phyloP scores from a whole-genome alignment of 768 basidiomycete genomes.

The Pisolithus albus region DNA sequence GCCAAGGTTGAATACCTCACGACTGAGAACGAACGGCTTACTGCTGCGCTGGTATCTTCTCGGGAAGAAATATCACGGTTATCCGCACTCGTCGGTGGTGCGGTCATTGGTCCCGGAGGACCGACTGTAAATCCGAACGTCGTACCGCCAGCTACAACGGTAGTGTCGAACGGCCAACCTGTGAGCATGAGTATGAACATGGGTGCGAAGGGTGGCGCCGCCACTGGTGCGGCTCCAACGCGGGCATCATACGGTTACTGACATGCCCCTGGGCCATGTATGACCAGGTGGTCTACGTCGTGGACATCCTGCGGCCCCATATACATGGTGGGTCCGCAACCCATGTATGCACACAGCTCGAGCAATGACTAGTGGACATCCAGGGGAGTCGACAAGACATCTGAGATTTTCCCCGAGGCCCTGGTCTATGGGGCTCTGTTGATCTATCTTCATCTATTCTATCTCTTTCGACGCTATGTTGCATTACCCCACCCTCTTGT shows the following conservation, averaged over 20 bases:
- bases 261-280: conserved; percentile 1
- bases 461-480: not conserved
- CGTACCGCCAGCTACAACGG: conserved; percentile 21
- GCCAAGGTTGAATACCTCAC: conserved; percentile 86
- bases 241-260: conserved; percentile 38
- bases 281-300: not conserved
- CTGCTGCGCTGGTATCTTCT: conserved; percentile 76
- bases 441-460: not conserved
- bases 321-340: not conserved
- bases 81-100: conserved; percentile 61
- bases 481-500: not conserved
- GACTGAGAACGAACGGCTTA: conserved; percentile 94
- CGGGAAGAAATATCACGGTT: conserved; percentile 90
- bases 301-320: not conserved
- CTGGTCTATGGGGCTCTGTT: not conserved
- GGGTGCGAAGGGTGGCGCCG: conserved; percentile 30
- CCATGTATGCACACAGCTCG: not conserved
- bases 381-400: not conserved
- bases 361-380: not conserved
- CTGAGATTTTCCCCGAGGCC: not conserved
- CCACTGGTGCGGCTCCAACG: conserved; percentile 23
- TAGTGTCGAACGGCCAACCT: conserved; percentile 28
- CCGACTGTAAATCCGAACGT: conserved; percentile 25
- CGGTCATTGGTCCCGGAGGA: conserved; percentile 42
- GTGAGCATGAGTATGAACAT: conserved; percentile 40